phyloP scores from a whole-genome alignment of 2,329 filamentous ascomycete species.

The Botrytis paeoniae region DNA sequence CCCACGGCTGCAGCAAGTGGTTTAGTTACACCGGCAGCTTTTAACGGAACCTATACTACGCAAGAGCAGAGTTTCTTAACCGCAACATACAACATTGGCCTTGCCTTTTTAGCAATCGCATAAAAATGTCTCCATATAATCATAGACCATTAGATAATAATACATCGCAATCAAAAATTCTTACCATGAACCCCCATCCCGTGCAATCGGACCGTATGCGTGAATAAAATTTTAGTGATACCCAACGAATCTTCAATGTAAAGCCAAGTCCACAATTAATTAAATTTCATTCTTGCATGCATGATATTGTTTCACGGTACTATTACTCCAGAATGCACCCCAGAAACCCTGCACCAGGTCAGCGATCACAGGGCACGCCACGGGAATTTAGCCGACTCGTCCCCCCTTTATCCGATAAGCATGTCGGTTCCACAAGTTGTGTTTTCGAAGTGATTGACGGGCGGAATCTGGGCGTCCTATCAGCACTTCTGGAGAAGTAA shows the following conservation, averaged over 20 bases:
- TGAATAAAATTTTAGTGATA: not conserved
- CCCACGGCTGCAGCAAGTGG: not conserved
- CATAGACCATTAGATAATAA: not conserved
- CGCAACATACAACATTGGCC: not conserved
- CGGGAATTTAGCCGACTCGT: slow-evolving; percentile 2
- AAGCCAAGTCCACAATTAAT: not conserved
- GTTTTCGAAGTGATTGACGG: too few relatives aligned
- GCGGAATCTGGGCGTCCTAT: not conserved
- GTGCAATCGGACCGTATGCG: slow-evolving; percentile 1
- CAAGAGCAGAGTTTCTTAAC: not conserved
- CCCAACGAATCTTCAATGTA: not conserved
- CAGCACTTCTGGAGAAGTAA: too few relatives aligned
- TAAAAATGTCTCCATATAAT: not conserved
- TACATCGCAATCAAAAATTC: not conserved
- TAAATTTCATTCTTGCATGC: slow-evolving; percentile 6
- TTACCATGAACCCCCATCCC: not conserved
- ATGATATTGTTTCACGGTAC: not conserved
- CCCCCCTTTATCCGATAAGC: slow-evolving; percentile 5
- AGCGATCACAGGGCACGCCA: slow-evolving; percentile 9
- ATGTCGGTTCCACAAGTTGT: not conserved
- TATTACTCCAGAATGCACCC: slow-evolving; percentile 6
- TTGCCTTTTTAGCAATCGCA: slow-evolving; percentile 1
- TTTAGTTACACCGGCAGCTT: not conserved
- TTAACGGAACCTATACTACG: not conserved
- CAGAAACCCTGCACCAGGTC: not conserved